Percentiles rank a stretch among this genome's conserved stretches.
Conservation (phyloP, 129 eudicot species). For the Cynara cardunculus region DNA sequence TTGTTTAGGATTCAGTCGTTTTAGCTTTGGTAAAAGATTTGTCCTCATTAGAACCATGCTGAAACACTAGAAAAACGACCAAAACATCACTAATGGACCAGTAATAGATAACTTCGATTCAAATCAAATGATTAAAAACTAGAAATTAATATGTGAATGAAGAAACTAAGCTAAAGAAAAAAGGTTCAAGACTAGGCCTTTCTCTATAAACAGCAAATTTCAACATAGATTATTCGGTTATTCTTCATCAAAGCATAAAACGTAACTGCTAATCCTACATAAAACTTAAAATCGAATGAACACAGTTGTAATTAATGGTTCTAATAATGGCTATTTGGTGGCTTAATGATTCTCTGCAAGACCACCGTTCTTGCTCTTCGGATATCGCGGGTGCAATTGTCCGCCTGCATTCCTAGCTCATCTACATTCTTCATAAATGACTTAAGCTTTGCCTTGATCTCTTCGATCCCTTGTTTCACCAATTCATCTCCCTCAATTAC, state of each 20-base stretch:
- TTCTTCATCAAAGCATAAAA: not conserved
- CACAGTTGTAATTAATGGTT: not conserved
- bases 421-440: constrained; percentile 50
- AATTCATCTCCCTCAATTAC: constrained; percentile 31
- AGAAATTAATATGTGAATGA: too few species aligned
- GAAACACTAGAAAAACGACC: not conserved
- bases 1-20: not conserved
- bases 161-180: not conserved
- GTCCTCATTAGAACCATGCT: not conserved
- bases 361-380: constrained; percentile 53
- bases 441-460: constrained; percentile 44
- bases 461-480: constrained; percentile 45
- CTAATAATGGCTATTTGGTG: not conserved
- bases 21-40: not conserved
- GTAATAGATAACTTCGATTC: not conserved
- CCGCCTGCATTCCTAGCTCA: constrained; percentile 50
- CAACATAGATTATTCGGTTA: not conserved
- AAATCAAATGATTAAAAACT: too few species aligned
- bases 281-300: not conserved
- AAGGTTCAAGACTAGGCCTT: not conserved
- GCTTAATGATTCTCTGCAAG: constrained; percentile 47
- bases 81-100: not conserved
- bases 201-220: not conserved
- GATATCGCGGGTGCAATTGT: constrained; percentile 48
- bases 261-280: not conserved